A percentile compares a stretch with the other conserved stretches of the same genome.
Evolutionary conservation across 2,329 filamentous ascomycete species (phyloP).

Genomic region (Pyricularia sp.): DNA sequence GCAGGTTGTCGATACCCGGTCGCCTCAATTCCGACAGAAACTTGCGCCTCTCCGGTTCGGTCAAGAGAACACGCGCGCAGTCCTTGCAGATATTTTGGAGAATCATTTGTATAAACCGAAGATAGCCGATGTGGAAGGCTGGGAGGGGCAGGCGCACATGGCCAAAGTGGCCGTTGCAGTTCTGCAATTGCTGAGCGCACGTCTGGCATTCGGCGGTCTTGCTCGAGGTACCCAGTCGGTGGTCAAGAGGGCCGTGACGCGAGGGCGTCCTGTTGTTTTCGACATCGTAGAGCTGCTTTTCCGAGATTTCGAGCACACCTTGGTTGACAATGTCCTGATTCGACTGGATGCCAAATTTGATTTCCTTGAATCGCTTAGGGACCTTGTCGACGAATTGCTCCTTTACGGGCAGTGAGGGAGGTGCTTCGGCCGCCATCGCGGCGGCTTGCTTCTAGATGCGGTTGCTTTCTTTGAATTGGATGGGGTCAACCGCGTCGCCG

Average conservation of each 20-base stretch:
- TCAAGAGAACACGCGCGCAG: constrained; percentile 75
- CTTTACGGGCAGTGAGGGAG: constrained; percentile 37
- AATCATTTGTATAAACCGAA: constrained; percentile 86
- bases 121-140: constrained; percentile 91
- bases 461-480: background rate
- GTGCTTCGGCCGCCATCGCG: constrained; percentile 1
- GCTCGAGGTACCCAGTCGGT: constrained; percentile 78
- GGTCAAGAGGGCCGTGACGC: constrained; percentile 77
- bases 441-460: background rate
- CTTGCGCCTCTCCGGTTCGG: constrained; percentile 66
- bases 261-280: constrained; percentile 68
- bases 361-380: constrained; percentile 83
- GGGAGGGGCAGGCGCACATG: constrained; percentile 85
- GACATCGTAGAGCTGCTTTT: constrained; percentile 87
- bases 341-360: constrained; percentile 93
- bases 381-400: constrained; percentile 82
- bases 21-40: constrained; percentile 75
- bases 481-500: background rate
- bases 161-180: constrained; percentile 92
- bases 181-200: constrained; percentile 70
- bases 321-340: constrained; percentile 94
- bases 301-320: constrained; percentile 88
- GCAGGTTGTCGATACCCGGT: constrained; percentile 77
- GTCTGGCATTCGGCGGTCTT: constrained; percentile 75
- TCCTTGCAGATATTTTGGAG: constrained; percentile 95